phyloP scores from a whole-genome alignment of 306 rosid species.

The Cucurbita maxima region DNA sequence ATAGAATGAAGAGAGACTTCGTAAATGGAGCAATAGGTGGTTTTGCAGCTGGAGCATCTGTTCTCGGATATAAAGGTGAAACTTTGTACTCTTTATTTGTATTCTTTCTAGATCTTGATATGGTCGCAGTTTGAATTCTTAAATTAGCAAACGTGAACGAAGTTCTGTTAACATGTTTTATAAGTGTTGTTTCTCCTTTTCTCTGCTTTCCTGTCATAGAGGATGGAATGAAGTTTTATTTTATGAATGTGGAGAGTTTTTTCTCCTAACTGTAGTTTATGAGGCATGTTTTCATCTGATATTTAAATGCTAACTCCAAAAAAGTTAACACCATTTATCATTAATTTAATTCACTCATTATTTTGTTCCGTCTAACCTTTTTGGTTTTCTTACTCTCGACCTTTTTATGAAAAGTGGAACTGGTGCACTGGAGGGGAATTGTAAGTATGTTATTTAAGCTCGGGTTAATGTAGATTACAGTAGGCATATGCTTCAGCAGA shows the following conservation, averaged over 20 bases:
- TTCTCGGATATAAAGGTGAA: constrained; percentile 80
- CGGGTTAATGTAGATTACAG: not conserved
- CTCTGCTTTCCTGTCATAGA: not conserved
- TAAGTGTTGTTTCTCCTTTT: not conserved
- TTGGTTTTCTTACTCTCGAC: not conserved
- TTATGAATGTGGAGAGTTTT: not conserved
- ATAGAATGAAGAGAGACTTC: constrained; percentile 75
- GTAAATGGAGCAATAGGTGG: constrained; percentile 94
- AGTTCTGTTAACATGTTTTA: not conserved
- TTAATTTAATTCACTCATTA: not conserved
- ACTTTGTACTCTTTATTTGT: constrained; percentile 4
- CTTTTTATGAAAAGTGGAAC: not conserved
- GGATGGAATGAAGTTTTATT: not conserved
- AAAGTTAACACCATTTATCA: not conserved
- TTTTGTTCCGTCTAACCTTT: not conserved
- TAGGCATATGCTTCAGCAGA: too few relatives aligned
- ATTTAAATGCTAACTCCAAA: not conserved
- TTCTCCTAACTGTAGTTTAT: not conserved
- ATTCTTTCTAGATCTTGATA: not conserved
- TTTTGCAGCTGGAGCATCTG: constrained; percentile 80
- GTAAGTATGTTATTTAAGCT: not conserved
- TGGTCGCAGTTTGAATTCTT: not conserved
- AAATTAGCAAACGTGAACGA: not conserved
- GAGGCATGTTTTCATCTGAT: not conserved
- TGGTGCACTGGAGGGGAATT: not conserved